Base-by-base conservation (phyloP, 2,329 filamentous ascomycete species). In the Pyricularia sp. region DNA sequence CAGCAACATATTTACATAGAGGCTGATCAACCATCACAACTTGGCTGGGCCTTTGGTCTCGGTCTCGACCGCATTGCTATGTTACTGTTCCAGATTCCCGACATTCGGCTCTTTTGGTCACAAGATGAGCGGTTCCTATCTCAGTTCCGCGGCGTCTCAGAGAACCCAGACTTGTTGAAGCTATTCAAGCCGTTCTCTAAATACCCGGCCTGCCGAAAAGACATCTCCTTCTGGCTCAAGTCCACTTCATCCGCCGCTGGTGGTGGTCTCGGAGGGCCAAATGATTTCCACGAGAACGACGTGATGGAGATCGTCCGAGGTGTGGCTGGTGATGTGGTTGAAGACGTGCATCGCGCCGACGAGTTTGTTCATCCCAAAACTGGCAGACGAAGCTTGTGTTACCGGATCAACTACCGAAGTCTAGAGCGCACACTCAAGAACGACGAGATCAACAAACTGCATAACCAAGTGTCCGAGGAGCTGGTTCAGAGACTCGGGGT, bases 41-140 rank as follows among this genome's bases (percentile, higher is more conserved):
- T 97, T 2, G 94, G 94, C 5, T 99, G 95, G 95, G 95, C 95
- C 0, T 99, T 98, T 79, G 95, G 95, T 50, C 84, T 98, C 23
- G 95, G 95, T 2, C 86, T 99, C 31, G 95, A 99, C 79, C 88
- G 95, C 71, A 94, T 99, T 71, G 94, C 95, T 70, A 99, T 99
- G 95, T 86, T 99, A 50, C 87, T 99, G 28, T 99, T 97, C 82
- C 90, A 92, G 70, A 97, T 99, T 70, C 93, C 94, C 0, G 95
- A 99, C 76, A 99, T 99, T 73, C 90, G 95, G 14, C 88, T 98
- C 4, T 98, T 99, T 82, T 99, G 95, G 95, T 96, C 92, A 36
- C 83, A 84, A 68, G 95, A 99, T 77, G 76, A 85, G 74, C 88
- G 95, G 10, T 99, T 99, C 80, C 81, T 97, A n/a, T 83, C 82